Evolutionary conservation across 129 eudicot species (phyloP).

Genomic region (Ambrosia artemisiifolia): DNA sequence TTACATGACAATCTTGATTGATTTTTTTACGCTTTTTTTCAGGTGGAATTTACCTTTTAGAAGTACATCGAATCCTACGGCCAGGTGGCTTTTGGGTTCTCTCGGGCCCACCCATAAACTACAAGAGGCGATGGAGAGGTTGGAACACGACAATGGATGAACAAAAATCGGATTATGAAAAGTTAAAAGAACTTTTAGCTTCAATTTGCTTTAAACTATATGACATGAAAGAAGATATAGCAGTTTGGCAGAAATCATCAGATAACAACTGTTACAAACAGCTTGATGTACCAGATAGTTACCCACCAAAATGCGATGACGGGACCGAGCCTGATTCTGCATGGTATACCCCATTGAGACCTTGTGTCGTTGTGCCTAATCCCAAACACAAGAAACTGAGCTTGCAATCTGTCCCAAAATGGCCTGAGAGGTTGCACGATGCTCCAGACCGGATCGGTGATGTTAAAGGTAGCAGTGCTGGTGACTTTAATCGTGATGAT

Average conservation of each 20-base stretch:
- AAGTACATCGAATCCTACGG: slow-evolving; percentile 90
- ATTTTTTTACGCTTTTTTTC: slow-evolving; percentile 14
- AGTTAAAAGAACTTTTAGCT: slow-evolving; percentile 64
- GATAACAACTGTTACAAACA: slow-evolving; percentile 72
- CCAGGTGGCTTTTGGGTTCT: slow-evolving; percentile 99
- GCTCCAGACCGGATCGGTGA: slow-evolving; percentile 80
- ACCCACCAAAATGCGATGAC: slow-evolving; percentile 90
- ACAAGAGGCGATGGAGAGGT: slow-evolving; percentile 78
- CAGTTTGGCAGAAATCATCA: slow-evolving; percentile 93
- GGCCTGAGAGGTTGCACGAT: slow-evolving; percentile 73
- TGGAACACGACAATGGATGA: slow-evolving; percentile 92
- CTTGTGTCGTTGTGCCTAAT: slow-evolving; percentile 82
- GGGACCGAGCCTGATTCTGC: slow-evolving; percentile 96
- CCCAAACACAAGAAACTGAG: slow-evolving; percentile 47
- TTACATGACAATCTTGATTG: slow-evolving; percentile 2
- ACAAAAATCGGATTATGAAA: slow-evolving; percentile 77
- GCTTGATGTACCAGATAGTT: slow-evolving; percentile 67
- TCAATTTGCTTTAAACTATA: slow-evolving; percentile 87
- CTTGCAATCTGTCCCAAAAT: slow-evolving; percentile 52
- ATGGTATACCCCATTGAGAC: slow-evolving; percentile 94
- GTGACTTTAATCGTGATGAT: slow-evolving; percentile 68
- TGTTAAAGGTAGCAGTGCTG: slow-evolving; percentile 79
- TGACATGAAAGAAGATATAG: slow-evolving; percentile 79
- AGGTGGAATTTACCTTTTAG: slow-evolving; percentile 96
- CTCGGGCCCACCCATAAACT: slow-evolving; percentile 95